A percentile compares a stretch with the other conserved stretches of the same genome.
These are phyloP conservation scores for Eutypa lata DNA, from an alignment of 2,329 filamentous ascomycete species.

Conservation along the genomic window DNA sequence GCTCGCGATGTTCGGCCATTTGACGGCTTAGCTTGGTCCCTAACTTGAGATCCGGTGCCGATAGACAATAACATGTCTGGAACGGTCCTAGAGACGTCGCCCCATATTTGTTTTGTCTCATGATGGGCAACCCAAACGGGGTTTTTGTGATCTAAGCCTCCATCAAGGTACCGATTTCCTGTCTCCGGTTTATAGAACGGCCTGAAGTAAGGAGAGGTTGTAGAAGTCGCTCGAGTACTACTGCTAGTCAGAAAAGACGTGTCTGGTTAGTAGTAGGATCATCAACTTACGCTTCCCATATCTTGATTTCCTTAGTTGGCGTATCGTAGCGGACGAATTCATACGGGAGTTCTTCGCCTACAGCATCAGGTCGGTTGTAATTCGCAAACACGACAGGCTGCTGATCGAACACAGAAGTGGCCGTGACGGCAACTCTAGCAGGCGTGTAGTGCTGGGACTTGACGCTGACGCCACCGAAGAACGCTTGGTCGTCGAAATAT, in stretches of 20 bases:
- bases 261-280: neutral
- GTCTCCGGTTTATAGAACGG: constrained; percentile 26
- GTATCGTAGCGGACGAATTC: constrained; percentile 24
- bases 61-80: constrained; percentile 28
- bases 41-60: constrained; percentile 26
- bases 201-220: constrained; percentile 28
- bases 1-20: neutral
- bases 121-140: constrained; percentile 24
- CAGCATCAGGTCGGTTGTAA: constrained; percentile 27
- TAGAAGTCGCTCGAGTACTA: constrained; percentile 28
- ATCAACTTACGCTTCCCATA: constrained; percentile 30
- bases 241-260: neutral
- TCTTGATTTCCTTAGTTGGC: constrained; percentile 24
- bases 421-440: constrained; percentile 27
- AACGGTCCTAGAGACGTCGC: constrained; percentile 16
- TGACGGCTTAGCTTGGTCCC: constrained; percentile 12
- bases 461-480: constrained; percentile 26
- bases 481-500: constrained; percentile 27
- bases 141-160: constrained; percentile 19
- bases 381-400: constrained; percentile 29
- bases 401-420: constrained; percentile 17
- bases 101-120: constrained; percentile 26
- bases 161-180: constrained; percentile 19
- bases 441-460: constrained; percentile 19
- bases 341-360: constrained; percentile 21